These are phyloP conservation scores for Intubia oerlemansii DNA, from an alignment of 2,329 filamentous ascomycete genomes.

Conservation along the genomic window DNA sequence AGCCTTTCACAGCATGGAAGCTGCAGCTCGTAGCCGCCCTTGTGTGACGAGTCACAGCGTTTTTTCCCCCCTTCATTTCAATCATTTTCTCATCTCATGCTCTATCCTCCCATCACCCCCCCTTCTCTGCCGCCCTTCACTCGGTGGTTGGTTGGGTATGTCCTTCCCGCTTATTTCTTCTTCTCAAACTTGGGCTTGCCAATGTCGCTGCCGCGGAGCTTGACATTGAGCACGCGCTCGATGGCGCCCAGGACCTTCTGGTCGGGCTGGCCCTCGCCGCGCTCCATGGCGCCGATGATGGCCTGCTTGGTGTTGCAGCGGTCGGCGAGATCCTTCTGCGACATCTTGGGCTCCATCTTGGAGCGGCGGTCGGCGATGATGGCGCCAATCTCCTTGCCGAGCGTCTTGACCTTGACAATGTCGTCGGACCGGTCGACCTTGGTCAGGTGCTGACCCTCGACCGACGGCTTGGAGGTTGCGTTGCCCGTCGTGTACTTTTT, in stretches of 20 bases:
- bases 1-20: too few species aligned
- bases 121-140: too few species aligned
- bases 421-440: conserved; percentile 96
- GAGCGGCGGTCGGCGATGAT: conserved; percentile 64
- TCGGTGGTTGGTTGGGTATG: too few species aligned
- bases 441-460: conserved; percentile 84
- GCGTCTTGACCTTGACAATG: conserved; percentile 89
- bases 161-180: conserved; percentile 15
- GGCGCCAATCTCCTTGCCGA: conserved; percentile 61
- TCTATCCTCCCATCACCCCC: too few species aligned
- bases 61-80: too few species aligned
- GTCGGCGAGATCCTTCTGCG: conserved; percentile 69
- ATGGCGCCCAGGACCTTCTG: conserved; percentile 62
- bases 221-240: conserved; percentile 72
- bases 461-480: conserved; percentile 30
- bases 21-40: too few species aligned
- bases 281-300: conserved; percentile 70
- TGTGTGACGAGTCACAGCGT: too few species aligned
- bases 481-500: conserved; percentile 77
- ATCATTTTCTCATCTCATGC: too few species aligned
- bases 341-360: conserved; percentile 82
- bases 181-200: conserved; percentile 55
- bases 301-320: conserved; percentile 74
- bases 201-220: conserved; percentile 70
- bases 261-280: conserved; percentile 55